Evolutionary conservation across 306 rosid genomes (phyloP).

Genomic region (Corylus heterophylla): DNA sequence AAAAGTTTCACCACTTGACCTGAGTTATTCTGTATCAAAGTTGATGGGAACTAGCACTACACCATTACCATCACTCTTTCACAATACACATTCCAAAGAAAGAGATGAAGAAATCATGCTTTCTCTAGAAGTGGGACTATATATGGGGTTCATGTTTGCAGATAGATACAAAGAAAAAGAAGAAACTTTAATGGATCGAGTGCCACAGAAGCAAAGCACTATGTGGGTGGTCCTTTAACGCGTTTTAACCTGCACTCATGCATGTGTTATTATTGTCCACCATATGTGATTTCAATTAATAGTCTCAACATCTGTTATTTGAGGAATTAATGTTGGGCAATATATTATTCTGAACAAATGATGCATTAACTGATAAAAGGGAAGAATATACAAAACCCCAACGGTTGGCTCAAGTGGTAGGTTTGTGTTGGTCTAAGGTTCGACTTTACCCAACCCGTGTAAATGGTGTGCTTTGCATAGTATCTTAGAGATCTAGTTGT

Average conservation of each 20-base stretch:
- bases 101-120: background rate
- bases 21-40: background rate
- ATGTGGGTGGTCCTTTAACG: constrained; percentile 27
- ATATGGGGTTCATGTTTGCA: background rate
- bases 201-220: constrained; percentile 21
- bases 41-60: background rate
- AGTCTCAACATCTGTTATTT: background rate
- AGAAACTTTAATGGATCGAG: constrained; percentile 12
- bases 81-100: background rate
- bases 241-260: background rate
- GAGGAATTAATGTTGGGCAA: too few species aligned
- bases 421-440: too few species aligned
- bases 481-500: too few species aligned
- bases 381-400: too few species aligned
- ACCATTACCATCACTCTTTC: background rate
- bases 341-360: background rate
- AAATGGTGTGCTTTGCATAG: too few species aligned
- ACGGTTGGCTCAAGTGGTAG: too few species aligned
- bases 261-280: constrained; percentile 17
- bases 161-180: background rate
- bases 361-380: too few species aligned
- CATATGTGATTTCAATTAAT: background rate
- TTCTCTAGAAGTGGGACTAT: background rate
- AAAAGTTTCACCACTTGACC: background rate
- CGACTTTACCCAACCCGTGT: too few species aligned